Evolutionary conservation across 345 rosid species (phyloP), one percentile per base, ranked within the genome.

Genomic region (Brassica cretica): DNA sequence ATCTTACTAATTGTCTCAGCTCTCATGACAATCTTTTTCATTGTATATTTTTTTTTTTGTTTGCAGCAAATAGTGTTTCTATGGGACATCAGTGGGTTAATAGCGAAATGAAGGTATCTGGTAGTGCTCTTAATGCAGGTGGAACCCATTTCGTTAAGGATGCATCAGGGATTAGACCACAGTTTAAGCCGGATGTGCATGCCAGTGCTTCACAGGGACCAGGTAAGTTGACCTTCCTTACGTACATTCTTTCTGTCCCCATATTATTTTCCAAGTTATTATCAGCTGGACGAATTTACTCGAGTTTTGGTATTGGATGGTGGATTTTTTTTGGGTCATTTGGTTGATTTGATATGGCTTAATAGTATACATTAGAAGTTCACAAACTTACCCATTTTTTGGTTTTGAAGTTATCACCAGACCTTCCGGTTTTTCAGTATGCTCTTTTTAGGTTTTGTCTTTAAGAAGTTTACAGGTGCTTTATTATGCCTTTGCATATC

Each of bases 121-220:
- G 77, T 63, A 66, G 82, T 64, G 79, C 94, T 8, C 63, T 78
- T 76, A 86, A 82, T 62, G 63, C 87, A 16, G 21, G 88, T 37
- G 76, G 81, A 69, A 80, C 82, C 73, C 88, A 88, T 81, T 61
- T 76, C 44, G 86, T 78, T 66, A 87, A 79, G 86, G 88, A 85
- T 71, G 64, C 85, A 8, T 80, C 93, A 14, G 82, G 74, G 27
- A 12, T 74, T 72, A 84, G 87, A 69, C 72, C 87, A 49, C 90
- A 72, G 55, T 66, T 78, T 71, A 77, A 70, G 80, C 16, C 80
- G 14, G 76, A 77, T 74, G 84, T 79, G 60, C 64, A 66, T 67
- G 87, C 85, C 5, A 86, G 78, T 76, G 88, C 86, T 71, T 66
- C 90, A 55, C 87, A 82, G 71, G 88, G 78, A 74, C 70, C 87